Conservation (phyloP, 257 asterid species). For the Mentha longifolia region DNA sequence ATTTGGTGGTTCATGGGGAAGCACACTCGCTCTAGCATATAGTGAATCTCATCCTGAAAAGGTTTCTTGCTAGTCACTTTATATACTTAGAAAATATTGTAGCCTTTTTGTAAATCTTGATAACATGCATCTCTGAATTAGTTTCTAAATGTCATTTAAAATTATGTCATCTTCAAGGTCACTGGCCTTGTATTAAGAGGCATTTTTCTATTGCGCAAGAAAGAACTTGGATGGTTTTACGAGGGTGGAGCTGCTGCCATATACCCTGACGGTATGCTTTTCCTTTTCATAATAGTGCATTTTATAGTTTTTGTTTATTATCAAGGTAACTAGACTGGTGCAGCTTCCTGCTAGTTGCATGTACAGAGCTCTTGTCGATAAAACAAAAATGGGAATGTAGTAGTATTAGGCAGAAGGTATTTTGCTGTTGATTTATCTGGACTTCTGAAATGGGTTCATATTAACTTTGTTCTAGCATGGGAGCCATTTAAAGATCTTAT, state of each 20-base stretch:
- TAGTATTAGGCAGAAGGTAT: not conserved
- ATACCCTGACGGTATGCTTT: slow-evolving; percentile 85
- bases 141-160: slow-evolving; percentile 2
- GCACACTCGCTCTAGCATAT: slow-evolving; percentile 93
- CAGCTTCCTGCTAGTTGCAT: not conserved
- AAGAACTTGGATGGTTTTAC: slow-evolving; percentile 96
- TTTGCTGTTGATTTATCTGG: slow-evolving; percentile 21
- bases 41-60: slow-evolving; percentile 89
- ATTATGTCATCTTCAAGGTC: slow-evolving; percentile 53
- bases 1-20: slow-evolving; percentile 99
- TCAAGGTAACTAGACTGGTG: not conserved
- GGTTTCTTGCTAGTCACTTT: slow-evolving; percentile 50
- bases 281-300: slow-evolving; percentile 12
- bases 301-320: not conserved
- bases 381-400: not conserved
- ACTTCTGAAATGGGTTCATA: slow-evolving; percentile 23
- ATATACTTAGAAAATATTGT: slow-evolving; percentile 12
- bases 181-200: slow-evolving; percentile 92
- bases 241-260: slow-evolving; percentile 99
- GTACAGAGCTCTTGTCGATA: slow-evolving; percentile 6
- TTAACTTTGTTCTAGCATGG: slow-evolving; percentile 67
- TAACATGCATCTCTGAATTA: slow-evolving; percentile 3
- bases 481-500: slow-evolving; percentile 92
- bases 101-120: too few relatives aligned
- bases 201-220: slow-evolving; percentile 89